These are phyloP conservation scores for Malassezia dermatis DNA, from an alignment of 1,284 basidiomycete species.

Conservation along the genomic window DNA sequence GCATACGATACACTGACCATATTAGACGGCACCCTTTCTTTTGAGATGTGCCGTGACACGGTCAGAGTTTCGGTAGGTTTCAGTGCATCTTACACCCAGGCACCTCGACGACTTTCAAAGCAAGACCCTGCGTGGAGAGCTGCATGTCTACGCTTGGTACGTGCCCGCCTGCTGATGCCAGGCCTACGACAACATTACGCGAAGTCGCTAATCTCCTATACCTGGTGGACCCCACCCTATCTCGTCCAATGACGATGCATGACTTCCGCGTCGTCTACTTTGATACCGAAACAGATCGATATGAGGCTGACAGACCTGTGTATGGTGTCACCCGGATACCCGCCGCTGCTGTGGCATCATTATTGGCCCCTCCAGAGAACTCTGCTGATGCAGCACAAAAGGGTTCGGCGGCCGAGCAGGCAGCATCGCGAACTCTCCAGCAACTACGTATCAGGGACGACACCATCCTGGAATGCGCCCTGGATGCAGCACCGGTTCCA, in stretches of 20 bases:
- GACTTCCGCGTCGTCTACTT: conserved; percentile 25
- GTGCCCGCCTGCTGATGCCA: conserved; percentile 3
- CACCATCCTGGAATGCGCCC: conserved; percentile 25
- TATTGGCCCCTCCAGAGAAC: conserved; percentile 10
- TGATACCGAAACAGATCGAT: conserved; percentile 10
- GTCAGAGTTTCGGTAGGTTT: conserved; percentile 6
- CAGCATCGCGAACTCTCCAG: conserved; percentile 21
- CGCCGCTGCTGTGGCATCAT: conserved; percentile 9
- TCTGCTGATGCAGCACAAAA: background rate
- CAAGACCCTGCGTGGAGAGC: conserved; percentile 17
- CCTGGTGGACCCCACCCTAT: conserved; percentile 23
- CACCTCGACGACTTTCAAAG: conserved; percentile 23
- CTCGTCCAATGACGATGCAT: conserved; percentile 24
- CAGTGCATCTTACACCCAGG: background rate
- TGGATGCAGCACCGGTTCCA: background rate
- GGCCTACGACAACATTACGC: conserved; percentile 34
- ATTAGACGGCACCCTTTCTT: conserved; percentile 8
- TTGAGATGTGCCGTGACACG: conserved; percentile 12
- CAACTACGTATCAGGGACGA: conserved; percentile 19
- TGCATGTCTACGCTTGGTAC: conserved; percentile 30
- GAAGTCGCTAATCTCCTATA: conserved; percentile 31
- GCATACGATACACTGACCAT: background rate
- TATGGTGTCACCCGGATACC: conserved; percentile 29
- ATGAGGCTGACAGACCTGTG: conserved; percentile 17
- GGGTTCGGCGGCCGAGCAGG: conserved; percentile 17